Conservation (phyloP, 768 basidiomycete genomes). For the Leccinum boreale region DNA sequence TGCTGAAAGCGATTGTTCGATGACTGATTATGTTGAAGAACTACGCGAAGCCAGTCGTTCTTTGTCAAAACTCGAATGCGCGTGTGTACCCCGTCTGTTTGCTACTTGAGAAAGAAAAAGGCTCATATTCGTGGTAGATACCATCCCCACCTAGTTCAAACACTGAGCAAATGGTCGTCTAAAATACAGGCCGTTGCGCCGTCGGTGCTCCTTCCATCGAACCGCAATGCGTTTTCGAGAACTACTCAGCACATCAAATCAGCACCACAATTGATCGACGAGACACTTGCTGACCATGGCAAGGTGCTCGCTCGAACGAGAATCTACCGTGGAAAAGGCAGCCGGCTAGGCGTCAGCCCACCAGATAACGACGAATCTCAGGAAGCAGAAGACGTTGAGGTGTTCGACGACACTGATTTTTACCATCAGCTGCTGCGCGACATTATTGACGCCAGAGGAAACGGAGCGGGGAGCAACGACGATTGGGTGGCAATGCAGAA, state of each 20-base stretch:
- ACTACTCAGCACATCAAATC: conserved; percentile 56
- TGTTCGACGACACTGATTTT: conserved; percentile 90
- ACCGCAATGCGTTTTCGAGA: conserved; percentile 66
- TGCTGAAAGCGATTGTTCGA: conserved; percentile 18
- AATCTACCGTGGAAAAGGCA: conserved; percentile 47
- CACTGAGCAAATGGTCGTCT: conserved; percentile 90
- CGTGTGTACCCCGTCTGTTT: conserved; percentile 37
- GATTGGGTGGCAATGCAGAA: conserved; percentile 67
- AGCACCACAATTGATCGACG: conserved; percentile 75
- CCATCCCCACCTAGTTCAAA: conserved; percentile 72
- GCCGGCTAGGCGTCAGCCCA: conserved; percentile 37
- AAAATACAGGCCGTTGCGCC: conserved; percentile 94
- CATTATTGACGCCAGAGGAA: conserved; percentile 70
- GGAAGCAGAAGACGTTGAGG: conserved; percentile 40
- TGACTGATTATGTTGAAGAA: conserved; percentile 16
- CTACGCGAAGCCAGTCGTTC: conserved; percentile 44
- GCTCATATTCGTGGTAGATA: conserved; percentile 35
- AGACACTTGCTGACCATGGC: conserved; percentile 54
- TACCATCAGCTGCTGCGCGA: conserved; percentile 91
- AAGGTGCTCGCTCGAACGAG: conserved; percentile 66
- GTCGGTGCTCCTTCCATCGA: conserved; percentile 65
- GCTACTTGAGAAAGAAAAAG: neutral
- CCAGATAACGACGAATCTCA: conserved; percentile 34
- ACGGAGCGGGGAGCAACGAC: conserved; percentile 42
- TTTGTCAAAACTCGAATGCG: conserved; percentile 46